Evolutionary conservation across 202 grass and related monocot species (phyloP).

Genomic region (Panicum hallii): DNA sequence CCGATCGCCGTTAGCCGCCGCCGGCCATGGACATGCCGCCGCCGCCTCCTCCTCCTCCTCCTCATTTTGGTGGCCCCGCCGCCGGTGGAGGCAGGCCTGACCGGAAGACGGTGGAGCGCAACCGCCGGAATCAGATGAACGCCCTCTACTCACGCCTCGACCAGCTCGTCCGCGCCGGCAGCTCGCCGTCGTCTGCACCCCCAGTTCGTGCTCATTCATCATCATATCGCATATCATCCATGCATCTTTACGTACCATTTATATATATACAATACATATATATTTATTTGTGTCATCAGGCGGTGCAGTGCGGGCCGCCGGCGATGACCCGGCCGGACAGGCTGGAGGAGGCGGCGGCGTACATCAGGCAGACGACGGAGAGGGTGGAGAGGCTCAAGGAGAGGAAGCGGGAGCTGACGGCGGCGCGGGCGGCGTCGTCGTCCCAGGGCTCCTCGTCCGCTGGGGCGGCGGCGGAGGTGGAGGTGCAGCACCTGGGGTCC

Average conservation of each 20-base stretch:
- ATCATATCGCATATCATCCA: not conserved
- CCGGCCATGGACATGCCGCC: constrained; percentile 53
- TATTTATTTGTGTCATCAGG: not conserved
- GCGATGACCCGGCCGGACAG: constrained; percentile 59
- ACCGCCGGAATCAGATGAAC: constrained; percentile 73
- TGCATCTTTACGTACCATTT: not conserved
- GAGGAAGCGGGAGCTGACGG: constrained; percentile 63
- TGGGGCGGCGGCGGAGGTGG: constrained; percentile 43
- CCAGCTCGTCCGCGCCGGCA: constrained; percentile 49
- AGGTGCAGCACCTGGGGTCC: constrained; percentile 68
- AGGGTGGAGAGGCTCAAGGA: constrained; percentile 67
- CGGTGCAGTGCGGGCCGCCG: constrained; percentile 5
- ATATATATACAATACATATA: not conserved
- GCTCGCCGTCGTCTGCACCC: constrained; percentile 29
- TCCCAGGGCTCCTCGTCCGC: constrained; percentile 26
- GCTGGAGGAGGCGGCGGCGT: constrained; percentile 61
- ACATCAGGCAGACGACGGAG: constrained; percentile 63
- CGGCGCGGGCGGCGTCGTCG: not conserved
- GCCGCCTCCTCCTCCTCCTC: constrained; percentile 24
- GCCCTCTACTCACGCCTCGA: constrained; percentile 62
- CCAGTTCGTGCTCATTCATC: constrained; percentile 9
- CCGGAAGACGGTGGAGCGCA: constrained; percentile 73
- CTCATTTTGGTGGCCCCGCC: not conserved
- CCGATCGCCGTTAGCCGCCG: not conserved
- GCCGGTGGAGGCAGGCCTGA: constrained; percentile 45